Conservation (phyloP, 2,329 filamentous ascomycete species). For the Rhynchosporium agropyri region DNA sequence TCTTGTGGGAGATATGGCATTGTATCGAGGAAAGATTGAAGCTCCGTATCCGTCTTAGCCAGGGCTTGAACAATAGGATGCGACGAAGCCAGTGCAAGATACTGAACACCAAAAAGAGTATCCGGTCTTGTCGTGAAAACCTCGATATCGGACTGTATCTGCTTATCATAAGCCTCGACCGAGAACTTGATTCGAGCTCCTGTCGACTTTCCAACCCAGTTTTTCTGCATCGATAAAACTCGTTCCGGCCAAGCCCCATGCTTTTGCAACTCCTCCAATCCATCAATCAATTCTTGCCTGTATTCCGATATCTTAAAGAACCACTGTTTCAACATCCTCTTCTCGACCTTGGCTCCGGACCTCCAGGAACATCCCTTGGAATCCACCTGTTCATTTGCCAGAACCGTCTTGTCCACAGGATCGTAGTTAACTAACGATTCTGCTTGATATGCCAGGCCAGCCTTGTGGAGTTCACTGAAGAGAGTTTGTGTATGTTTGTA, state of each 20-base stretch:
- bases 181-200: constrained; percentile 75
- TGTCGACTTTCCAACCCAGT: constrained; percentile 82
- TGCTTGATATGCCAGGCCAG: constrained; percentile 78
- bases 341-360: constrained; percentile 82
- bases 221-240: constrained; percentile 80
- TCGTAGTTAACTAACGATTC: constrained; percentile 90
- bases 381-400: constrained; percentile 94
- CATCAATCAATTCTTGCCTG: constrained; percentile 70
- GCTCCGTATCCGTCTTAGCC: constrained; percentile 59
- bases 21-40: constrained; percentile 69
- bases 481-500: constrained; percentile 89
- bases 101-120: constrained; percentile 86
- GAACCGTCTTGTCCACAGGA: constrained; percentile 83
- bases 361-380: constrained; percentile 83
- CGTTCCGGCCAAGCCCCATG: constrained; percentile 77
- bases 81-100: constrained; percentile 73
- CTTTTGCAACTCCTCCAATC: constrained; percentile 66
- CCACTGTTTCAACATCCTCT: constrained; percentile 81
- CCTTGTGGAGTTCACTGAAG: constrained; percentile 75
- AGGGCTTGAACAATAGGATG: constrained; percentile 69
- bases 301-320: constrained; percentile 84
- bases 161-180: constrained; percentile 46
- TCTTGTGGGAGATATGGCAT: constrained; percentile 58
- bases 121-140: constrained; percentile 86
- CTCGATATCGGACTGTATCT: constrained; percentile 51